These are phyloP conservation scores for Zoysia pacifica DNA, from an alignment of 176 grass and related monocot genomes.

Conservation along the genomic window DNA sequence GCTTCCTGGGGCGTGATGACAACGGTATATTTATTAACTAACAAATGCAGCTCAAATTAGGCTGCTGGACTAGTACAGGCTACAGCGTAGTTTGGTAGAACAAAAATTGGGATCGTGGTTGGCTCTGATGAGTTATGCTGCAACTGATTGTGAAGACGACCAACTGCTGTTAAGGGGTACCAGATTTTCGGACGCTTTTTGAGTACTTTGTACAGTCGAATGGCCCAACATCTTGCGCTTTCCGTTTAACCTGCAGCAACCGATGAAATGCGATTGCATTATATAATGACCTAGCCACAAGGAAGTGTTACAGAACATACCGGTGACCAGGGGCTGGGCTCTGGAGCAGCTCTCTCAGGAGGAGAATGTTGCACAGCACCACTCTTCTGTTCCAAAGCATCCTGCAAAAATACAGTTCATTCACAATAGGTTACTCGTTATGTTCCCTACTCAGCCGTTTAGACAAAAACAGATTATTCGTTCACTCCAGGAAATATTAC, in stretches of 20 bases:
- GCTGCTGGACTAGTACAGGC: not conserved
- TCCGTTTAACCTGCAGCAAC: constrained; percentile 64
- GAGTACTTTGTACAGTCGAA: constrained; percentile 74
- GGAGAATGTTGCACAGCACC: constrained; percentile 88
- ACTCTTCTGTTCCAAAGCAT: constrained; percentile 79
- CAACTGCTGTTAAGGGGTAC: constrained; percentile 14
- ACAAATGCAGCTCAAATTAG: not conserved
- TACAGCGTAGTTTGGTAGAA: constrained; percentile 8
- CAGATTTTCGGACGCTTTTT: constrained; percentile 47
- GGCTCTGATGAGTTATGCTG: not conserved
- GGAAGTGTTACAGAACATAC: constrained; percentile 38
- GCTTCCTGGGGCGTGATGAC: not conserved
- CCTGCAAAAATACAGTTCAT: constrained; percentile 43
- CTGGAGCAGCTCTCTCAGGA: constrained; percentile 60
- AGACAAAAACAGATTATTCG: no score
- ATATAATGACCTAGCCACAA: not conserved
- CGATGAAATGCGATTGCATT: not conserved
- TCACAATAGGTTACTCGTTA: not conserved
- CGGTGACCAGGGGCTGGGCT: constrained; percentile 89
- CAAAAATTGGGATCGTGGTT: constrained; percentile 6
- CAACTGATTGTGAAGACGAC: not conserved
- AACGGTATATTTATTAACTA: not conserved
- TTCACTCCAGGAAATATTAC: not conserved
- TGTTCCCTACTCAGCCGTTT: constrained; percentile 11
- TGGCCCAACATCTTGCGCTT: constrained; percentile 66